Base-by-base conservation (phyloP, 164 flowering plant genomes). In the Kingdonia uniflora region DNA sequence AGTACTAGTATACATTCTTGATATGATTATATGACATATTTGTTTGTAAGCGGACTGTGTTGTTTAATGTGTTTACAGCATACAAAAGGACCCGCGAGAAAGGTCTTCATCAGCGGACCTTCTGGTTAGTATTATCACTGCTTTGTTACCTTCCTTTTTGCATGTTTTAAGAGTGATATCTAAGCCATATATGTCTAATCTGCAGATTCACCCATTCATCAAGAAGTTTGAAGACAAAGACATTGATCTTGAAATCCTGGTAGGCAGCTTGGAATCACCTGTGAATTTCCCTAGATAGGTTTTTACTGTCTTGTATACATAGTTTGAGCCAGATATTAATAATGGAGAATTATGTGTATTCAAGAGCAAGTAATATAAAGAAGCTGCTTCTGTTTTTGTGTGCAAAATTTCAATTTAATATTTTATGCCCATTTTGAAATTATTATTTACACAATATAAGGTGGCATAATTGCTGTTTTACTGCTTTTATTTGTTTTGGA, bases 151-250 rank as follows among this genome's bases (percentile, higher is more conserved):
- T 13, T 47, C 19, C 14, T 8, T 51, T 20, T 17, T n/a, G n/a
- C 13, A 10, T 33, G 26, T 55, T 12, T 8, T 35, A 25, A 14
- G n/a, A n/a, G 12, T 10, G 2, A 5, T 44, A 37, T 14, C 26
- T 49, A 21, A 52, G 12, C 35, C 35, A 29, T 29, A 8, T 29
- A 3, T 22, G 2, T 47, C 14, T 21, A 54, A 21, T 14, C 60
- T 70, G 12, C 91, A 91, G 96, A 70, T 57, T 56, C 97, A 91
- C 54, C 92, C 95, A 16, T 91, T 85, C 74, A 85, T 91, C 60
- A 81, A 83, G 58, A 91, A 91, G 71, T 91, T 91, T 46, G 97
- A 91, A 69, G 80, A 80, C 76, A 80, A 87, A 58, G 96, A 91
- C 62, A 73, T 87, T 47, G 82, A 91, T 68, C 81, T 91, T 23